Evolutionary conservation across 805 yeast genomes (phyloP).

Genomic region (Yarrowia osloensis): DNA sequence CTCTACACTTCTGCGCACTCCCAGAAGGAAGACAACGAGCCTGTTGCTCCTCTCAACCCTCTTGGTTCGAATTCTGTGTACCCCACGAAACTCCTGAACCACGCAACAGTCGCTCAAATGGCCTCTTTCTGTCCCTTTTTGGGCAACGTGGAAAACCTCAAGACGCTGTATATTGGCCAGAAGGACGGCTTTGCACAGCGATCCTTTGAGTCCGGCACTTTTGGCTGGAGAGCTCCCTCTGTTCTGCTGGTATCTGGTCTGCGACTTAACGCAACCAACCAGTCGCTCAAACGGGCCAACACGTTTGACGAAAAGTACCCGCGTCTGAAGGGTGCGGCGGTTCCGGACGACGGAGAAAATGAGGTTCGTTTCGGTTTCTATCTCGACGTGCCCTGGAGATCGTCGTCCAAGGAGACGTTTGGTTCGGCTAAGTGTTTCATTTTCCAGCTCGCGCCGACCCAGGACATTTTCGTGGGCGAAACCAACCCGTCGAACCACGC

Average conservation of each 20-base stretch:
- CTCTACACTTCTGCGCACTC: constrained; percentile 41
- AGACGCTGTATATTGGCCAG: constrained; percentile 69
- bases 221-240: constrained; percentile 91
- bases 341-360: constrained; percentile 9
- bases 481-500: constrained; percentile 47
- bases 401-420: constrained; percentile 69
- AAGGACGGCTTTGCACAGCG: constrained; percentile 85
- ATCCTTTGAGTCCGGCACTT: constrained; percentile 76
- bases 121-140: constrained; percentile 44
- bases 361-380: constrained; percentile 63
- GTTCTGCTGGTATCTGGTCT: constrained; percentile 69
- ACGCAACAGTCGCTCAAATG: constrained; percentile 47
- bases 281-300: constrained; percentile 10
- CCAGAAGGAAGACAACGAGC: constrained; percentile 31
- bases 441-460: constrained; percentile 67
- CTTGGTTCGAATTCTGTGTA: constrained; percentile 30
- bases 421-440: constrained; percentile 63
- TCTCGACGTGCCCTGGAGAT: constrained; percentile 73
- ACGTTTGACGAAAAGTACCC: constrained; percentile 32
- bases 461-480: constrained; percentile 51
- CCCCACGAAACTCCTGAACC: constrained; percentile 47
- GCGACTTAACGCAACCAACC: constrained; percentile 33
- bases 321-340: constrained; percentile 25
- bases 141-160: constrained; percentile 42
- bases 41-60: neutral